Percentiles rank a stretch among this genome's conserved stretches.
phyloP scores from a whole-genome alignment of 2,329 filamentous ascomycete genomes.

The Pseudogymnoascus sp. region DNA sequence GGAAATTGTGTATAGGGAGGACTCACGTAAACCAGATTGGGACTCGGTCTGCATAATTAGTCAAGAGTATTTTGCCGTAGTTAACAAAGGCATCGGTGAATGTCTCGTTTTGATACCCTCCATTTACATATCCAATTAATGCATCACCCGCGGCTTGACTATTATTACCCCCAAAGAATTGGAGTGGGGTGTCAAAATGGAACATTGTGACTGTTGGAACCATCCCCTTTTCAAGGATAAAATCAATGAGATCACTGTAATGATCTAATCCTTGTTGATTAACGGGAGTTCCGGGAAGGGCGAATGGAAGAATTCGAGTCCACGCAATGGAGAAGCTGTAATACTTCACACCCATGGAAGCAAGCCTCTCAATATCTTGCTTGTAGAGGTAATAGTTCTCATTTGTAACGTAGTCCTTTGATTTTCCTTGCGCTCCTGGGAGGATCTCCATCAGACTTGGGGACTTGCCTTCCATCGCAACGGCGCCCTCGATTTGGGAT shows the following conservation, averaged over 20 bases:
- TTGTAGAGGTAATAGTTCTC: constrained; percentile 49
- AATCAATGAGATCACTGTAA: constrained; percentile 45
- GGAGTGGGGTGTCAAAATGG: constrained; percentile 41
- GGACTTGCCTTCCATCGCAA: constrained; percentile 33
- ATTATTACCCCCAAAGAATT: constrained; percentile 34
- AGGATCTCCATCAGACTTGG: constrained; percentile 35
- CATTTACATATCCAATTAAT: constrained; percentile 31
- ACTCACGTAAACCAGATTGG: constrained; percentile 39
- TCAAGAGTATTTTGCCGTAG: constrained; percentile 43
- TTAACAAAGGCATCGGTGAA: constrained; percentile 44
- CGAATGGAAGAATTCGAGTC: constrained; percentile 44
- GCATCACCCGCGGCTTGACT: constrained; percentile 14
- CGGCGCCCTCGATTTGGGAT: constrained; percentile 38
- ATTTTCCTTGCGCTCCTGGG: not conserved
- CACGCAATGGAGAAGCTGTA: constrained; percentile 46
- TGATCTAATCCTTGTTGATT: constrained; percentile 43
- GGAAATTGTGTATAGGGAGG: not conserved
- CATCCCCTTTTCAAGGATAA: constrained; percentile 41
- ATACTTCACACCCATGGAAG: constrained; percentile 42
- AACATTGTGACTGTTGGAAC: constrained; percentile 39
- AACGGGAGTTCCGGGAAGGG: constrained; percentile 40
- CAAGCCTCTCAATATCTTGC: constrained; percentile 45
- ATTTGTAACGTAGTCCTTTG: constrained; percentile 32
- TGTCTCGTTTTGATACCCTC: constrained; percentile 36
- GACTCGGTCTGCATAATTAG: constrained; percentile 42